phyloP scores from a whole-genome alignment of 202 grass and related monocot genomes.

The Carex sylvatica region DNA sequence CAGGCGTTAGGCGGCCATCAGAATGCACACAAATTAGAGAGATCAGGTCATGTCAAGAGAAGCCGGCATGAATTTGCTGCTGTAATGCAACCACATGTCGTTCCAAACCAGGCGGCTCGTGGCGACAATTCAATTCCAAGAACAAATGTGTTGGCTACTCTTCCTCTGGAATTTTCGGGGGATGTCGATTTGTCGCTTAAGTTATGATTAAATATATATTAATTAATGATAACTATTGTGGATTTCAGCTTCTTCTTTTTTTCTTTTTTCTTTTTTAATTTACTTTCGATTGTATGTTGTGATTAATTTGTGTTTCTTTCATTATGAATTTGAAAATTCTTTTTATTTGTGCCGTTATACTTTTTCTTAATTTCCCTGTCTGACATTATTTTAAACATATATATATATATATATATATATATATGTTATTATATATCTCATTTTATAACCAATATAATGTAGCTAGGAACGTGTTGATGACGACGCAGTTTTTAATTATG shows the following conservation, averaged over 20 bases:
- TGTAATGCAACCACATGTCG: neutral
- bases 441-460: neutral
- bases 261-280: too few species aligned
- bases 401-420: too few species aligned
- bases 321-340: neutral
- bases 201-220: neutral
- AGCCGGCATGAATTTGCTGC: neutral
- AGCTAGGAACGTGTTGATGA: too few species aligned
- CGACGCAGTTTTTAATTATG: too few species aligned
- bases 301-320: neutral
- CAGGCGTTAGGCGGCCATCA: conserved; percentile 38
- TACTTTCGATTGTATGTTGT: neutral
- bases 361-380: neutral
- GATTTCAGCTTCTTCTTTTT: neutral
- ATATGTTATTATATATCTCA: neutral
- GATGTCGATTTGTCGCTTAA: conserved; percentile 5
- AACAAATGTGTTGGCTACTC: neutral
- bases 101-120: neutral
- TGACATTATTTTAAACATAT: neutral
- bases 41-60: conserved; percentile 3
- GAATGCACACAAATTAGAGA: conserved; percentile 47
- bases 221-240: neutral
- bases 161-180: neutral
- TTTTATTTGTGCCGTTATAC: neutral
- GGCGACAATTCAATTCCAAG: neutral